phyloP scores from a whole-genome alignment of 371 early-diverging fungal species.

The Mucor indicus region DNA sequence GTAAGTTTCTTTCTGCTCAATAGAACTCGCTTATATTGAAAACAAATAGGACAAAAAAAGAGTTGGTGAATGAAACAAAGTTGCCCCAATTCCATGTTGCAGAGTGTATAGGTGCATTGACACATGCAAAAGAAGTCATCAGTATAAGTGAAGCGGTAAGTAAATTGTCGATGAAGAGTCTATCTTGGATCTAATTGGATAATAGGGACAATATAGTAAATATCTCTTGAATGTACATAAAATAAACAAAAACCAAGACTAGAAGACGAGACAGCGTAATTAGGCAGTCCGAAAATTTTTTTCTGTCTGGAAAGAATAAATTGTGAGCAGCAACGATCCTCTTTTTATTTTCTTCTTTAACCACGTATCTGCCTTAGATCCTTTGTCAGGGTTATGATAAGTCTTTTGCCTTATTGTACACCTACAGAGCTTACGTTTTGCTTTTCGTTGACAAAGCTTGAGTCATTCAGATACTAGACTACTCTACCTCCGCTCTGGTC shows the following conservation, averaged over 20 bases:
- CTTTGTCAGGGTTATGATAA: constrained; percentile 32
- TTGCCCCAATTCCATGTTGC: constrained; percentile 16
- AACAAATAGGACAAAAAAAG: constrained; percentile 9
- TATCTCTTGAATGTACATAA: no score
- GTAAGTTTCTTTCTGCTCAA: not conserved
- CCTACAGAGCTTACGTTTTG: constrained; percentile 26
- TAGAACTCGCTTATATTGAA: not conserved
- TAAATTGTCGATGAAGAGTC: not conserved
- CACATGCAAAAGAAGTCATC: constrained; percentile 14
- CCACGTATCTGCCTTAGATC: constrained; percentile 46
- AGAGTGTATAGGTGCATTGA: constrained; percentile 19
- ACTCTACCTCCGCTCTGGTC: constrained; percentile 43
- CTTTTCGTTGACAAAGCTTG: constrained; percentile 45
- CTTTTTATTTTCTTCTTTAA: constrained; percentile 10
- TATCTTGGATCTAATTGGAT: no score
- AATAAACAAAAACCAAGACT: no score
- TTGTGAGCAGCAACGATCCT: no score
- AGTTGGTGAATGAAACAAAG: constrained; percentile 4
- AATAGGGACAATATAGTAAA: not conserved
- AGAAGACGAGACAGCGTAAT: no score
- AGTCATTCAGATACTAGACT: constrained; percentile 48
- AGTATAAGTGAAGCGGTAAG: constrained; percentile 15
- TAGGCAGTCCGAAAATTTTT: constrained; percentile 6
- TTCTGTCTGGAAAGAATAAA: not conserved
- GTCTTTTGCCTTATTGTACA: constrained; percentile 1